Conservation (phyloP, 1,284 basidiomycete species). For the Leccinum subatratum region DNA sequence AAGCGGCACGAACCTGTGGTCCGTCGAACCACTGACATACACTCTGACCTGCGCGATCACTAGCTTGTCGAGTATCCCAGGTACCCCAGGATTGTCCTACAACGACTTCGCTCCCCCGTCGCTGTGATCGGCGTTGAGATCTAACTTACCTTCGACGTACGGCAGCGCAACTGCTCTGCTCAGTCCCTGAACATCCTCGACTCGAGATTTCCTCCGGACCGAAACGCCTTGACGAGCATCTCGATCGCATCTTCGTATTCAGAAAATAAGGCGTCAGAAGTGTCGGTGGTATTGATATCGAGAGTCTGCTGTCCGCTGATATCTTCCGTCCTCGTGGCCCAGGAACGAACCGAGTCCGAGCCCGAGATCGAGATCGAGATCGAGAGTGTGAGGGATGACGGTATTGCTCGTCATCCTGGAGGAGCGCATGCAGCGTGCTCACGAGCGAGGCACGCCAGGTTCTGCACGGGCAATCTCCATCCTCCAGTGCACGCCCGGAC, state of each 20-base stretch:
- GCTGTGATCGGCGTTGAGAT: slow-evolving; percentile 19
- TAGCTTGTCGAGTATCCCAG: slow-evolving; percentile 49
- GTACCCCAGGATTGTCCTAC: slow-evolving; percentile 42
- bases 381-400: slow-evolving; percentile 19
- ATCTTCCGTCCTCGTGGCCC: neutral
- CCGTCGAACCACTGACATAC: too few relatives aligned
- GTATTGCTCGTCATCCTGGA: slow-evolving; percentile 28
- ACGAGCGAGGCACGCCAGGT: slow-evolving; percentile 41
- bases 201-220: slow-evolving; percentile 36
- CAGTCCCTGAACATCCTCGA: slow-evolving; percentile 40
- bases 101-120: slow-evolving; percentile 24
- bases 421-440: slow-evolving; percentile 36
- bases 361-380: too few relatives aligned
- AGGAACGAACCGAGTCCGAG: slow-evolving; percentile 5
- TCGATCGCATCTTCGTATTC: slow-evolving; percentile 41
- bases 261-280: slow-evolving; percentile 26
- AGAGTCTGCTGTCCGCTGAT: neutral
- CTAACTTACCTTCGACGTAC: slow-evolving; percentile 21
- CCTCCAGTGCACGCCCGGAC: slow-evolving; percentile 45
- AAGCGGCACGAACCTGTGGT: too few relatives aligned
- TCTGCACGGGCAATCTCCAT: slow-evolving; percentile 41
- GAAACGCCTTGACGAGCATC: slow-evolving; percentile 40
- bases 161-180: slow-evolving; percentile 28
- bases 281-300: neutral
- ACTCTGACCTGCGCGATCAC: slow-evolving; percentile 38